phyloP scores from a whole-genome alignment of 2,329 filamentous ascomycete genomes.

The Phoma herbarum region DNA sequence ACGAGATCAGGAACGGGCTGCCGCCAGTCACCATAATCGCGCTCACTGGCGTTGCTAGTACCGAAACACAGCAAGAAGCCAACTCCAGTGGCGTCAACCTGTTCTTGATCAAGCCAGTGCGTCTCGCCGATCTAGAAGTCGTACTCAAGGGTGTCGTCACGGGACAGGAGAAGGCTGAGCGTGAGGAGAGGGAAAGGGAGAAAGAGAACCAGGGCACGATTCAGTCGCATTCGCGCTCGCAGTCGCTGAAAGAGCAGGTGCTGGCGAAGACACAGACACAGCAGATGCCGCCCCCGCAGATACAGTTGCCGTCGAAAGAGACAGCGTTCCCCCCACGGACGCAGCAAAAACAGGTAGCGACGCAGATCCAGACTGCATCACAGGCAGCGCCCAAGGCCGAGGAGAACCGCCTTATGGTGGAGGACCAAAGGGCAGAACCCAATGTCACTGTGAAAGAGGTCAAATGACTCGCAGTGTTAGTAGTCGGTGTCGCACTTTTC shows the following conservation, averaged over 20 bases:
- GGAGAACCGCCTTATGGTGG: not conserved
- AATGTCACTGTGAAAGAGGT: constrained; percentile 3
- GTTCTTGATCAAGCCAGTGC: constrained; percentile 64
- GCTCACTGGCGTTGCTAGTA: constrained; percentile 62
- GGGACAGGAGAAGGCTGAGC: constrained; percentile 37
- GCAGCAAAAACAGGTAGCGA: not conserved
- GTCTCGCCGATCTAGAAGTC: constrained; percentile 55
- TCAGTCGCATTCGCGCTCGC: constrained; percentile 4
- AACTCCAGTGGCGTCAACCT: constrained; percentile 63
- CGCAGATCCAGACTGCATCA: not conserved
- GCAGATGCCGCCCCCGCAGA: constrained; percentile 6
- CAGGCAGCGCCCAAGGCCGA: not conserved
- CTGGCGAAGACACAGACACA: not conserved
- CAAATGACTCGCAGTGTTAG: constrained; percentile 17
- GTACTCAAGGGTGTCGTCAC: constrained; percentile 49
- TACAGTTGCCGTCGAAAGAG: not conserved
- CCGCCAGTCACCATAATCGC: constrained; percentile 60
- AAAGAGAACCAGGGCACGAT: constrained; percentile 1
- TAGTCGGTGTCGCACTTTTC: constrained; percentile 5
- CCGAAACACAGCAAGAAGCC: constrained; percentile 60
- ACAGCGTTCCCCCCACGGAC: not conserved
- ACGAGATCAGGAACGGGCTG: constrained; percentile 56
- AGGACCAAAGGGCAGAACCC: not conserved
- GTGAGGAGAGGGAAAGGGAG: constrained; percentile 24
- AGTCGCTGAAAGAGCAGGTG: constrained; percentile 4